phyloP scores from a whole-genome alignment of 2,329 filamentous ascomycete species.

The Ilyonectria sp. region DNA sequence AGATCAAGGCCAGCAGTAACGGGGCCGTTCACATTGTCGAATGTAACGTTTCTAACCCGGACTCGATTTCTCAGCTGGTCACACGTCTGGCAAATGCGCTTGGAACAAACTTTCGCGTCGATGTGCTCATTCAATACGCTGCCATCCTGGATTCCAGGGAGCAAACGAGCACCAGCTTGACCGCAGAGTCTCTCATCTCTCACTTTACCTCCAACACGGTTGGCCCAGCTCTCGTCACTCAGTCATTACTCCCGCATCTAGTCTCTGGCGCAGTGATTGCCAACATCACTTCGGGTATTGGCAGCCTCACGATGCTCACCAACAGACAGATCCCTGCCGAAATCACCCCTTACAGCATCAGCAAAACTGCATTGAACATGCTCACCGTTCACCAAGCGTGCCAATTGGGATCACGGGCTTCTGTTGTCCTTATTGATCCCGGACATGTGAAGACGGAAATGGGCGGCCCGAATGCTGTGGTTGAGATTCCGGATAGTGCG shows the following conservation, averaged over 20 bases:
- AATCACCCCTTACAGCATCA: conserved; percentile 6
- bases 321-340: neutral
- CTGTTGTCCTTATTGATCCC: conserved; percentile 5
- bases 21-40: neutral
- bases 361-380: conserved; percentile 12
- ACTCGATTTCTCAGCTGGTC: neutral
- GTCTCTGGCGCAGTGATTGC: neutral
- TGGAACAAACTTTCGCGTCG: neutral
- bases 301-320: neutral
- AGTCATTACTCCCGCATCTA: conserved; percentile 1
- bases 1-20: neutral
- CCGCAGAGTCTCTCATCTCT: neutral
- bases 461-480: neutral
- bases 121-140: neutral
- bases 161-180: neutral
- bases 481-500: neutral
- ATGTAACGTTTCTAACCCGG: neutral
- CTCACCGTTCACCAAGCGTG: conserved; percentile 7
- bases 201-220: conserved; percentile 2
- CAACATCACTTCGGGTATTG: conserved; percentile 4
- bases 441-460: neutral
- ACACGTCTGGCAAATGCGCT: neutral
- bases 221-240: neutral
- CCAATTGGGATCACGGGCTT: neutral
- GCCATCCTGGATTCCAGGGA: conserved; percentile 2